Evolutionary conservation across 2,329 filamentous ascomycete species (phyloP).

Genomic region (Exserohilum rostratum): DNA sequence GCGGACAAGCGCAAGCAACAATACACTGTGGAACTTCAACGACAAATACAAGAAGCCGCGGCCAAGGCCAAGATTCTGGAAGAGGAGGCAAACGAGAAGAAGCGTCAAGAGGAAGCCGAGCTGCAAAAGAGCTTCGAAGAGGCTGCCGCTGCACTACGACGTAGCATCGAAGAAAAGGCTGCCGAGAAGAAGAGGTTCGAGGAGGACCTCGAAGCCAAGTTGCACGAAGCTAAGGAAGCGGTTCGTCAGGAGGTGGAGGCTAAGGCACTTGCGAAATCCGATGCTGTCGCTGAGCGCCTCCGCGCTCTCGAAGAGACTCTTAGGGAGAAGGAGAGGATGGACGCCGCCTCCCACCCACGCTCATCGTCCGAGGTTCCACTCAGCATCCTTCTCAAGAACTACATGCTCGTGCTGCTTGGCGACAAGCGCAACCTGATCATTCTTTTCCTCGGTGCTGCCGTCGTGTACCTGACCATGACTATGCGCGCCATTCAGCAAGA

Average conservation of each 20-base stretch:
- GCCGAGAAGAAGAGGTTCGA: constrained; percentile 37
- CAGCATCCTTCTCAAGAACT: constrained; percentile 59
- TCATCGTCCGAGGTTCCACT: constrained; percentile 56
- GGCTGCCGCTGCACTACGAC: constrained; percentile 33
- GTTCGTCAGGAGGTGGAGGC: constrained; percentile 42
- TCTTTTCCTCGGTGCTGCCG: constrained; percentile 52
- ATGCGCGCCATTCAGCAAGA: constrained; percentile 20
- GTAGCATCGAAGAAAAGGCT: constrained; percentile 36
- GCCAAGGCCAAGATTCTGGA: constrained; percentile 34
- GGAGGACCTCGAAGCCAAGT: constrained; percentile 33
- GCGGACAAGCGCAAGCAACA: constrained; percentile 36
- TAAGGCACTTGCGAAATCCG: constrained; percentile 36
- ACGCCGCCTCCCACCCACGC: constrained; percentile 17
- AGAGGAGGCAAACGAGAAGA: constrained; percentile 34
- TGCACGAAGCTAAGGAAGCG: constrained; percentile 42
- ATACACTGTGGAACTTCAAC: constrained; percentile 41
- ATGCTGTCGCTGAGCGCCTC: constrained; percentile 37
- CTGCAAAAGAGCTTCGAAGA: constrained; percentile 35
- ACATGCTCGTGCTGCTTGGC: constrained; percentile 57
- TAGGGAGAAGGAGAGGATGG: constrained; percentile 24
- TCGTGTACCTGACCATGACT: constrained; percentile 50
- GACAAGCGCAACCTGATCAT: constrained; percentile 62
- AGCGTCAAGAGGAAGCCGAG: constrained; percentile 33
- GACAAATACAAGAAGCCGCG: constrained; percentile 42
- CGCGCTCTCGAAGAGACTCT: constrained; percentile 37